A percentile compares a stretch with the other conserved stretches of the same genome.
phyloP scores from a whole-genome alignment of 345 rosid species.

The Tarenaya hassleriana region DNA sequence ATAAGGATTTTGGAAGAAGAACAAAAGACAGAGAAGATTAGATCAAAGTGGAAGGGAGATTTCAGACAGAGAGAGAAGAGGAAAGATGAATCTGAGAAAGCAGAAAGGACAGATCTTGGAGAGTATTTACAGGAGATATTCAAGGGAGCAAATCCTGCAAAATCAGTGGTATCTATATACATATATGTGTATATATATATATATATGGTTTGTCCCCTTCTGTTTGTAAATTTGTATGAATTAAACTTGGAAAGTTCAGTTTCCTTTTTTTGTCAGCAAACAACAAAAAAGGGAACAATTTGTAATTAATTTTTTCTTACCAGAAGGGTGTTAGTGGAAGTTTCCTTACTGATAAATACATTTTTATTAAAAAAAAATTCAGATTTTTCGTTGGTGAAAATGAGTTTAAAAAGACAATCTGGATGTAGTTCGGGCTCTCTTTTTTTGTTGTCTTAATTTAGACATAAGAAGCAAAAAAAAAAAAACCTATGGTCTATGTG shows the following conservation, averaged over 20 bases:
- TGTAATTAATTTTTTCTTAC: conserved; percentile 15
- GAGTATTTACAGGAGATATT: conserved; percentile 29
- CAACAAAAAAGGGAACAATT: conserved; percentile 9
- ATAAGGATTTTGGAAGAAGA: background rate
- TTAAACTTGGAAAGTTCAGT: conserved; percentile 25
- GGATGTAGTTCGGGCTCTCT: background rate
- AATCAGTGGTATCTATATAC: conserved; percentile 17
- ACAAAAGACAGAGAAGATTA: background rate
- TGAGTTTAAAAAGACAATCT: conserved; percentile 12
- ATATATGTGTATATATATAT: no score
- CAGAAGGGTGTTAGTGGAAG: conserved; percentile 22
- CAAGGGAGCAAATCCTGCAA: conserved; percentile 27
- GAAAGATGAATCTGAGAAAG: background rate
- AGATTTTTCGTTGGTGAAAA: background rate
- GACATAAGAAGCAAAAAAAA: conserved; percentile 7
- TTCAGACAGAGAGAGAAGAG: conserved; percentile 2
- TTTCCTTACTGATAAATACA: conserved; percentile 17
- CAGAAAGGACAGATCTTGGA: conserved; percentile 11
- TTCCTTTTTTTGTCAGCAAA: conserved; percentile 12
- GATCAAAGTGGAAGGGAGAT: background rate
- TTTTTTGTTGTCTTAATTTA: conserved; percentile 17
- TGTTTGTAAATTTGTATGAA: conserved; percentile 11
- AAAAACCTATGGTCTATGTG: no score
- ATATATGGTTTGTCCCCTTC: no score
- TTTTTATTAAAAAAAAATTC: background rate